A percentile compares a stretch with the other conserved stretches of the same genome.
Conservation (phyloP, 805 yeast genomes). For the Candida maltosa region DNA sequence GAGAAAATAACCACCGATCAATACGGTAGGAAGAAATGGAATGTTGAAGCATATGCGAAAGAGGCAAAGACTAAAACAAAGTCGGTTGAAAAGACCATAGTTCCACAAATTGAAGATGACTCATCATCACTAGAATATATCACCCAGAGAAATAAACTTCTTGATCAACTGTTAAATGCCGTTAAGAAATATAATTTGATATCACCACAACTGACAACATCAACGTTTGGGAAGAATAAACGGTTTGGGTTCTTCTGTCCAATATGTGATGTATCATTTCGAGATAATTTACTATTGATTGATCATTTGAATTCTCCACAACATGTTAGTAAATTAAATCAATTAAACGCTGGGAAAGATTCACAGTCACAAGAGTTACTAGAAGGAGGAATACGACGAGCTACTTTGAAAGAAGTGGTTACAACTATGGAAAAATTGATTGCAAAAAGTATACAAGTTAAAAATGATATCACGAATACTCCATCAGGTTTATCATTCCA, state of each 20-base stretch:
- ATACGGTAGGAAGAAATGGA: conserved; percentile 72
- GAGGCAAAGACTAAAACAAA: conserved; percentile 33
- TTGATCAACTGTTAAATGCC: conserved; percentile 28
- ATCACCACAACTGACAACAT: conserved; percentile 16
- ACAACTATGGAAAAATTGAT: conserved; percentile 27
- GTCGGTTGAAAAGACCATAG: neutral
- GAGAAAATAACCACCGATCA: conserved; percentile 33
- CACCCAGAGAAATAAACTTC: conserved; percentile 28
- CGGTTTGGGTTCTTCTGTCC: conserved; percentile 86
- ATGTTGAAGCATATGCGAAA: conserved; percentile 59
- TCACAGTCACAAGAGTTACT: conserved; percentile 15
- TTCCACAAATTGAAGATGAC: conserved; percentile 6
- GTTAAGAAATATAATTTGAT: conserved; percentile 34
- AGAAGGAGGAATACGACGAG: conserved; percentile 35
- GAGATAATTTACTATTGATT: conserved; percentile 76
- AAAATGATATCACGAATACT: conserved; percentile 7
- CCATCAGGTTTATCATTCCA: conserved; percentile 27
- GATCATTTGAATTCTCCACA: conserved; percentile 81
- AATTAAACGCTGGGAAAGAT: conserved; percentile 10
- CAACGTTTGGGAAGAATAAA: conserved; percentile 37
- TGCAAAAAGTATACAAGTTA: conserved; percentile 11
- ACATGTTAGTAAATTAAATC: conserved; percentile 45
- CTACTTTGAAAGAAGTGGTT: conserved; percentile 31
- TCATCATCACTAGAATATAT: conserved; percentile 18
- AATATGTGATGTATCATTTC: conserved; percentile 72